Conservation (phyloP, 441 rosid species). For the Euphorbia corollata region DNA sequence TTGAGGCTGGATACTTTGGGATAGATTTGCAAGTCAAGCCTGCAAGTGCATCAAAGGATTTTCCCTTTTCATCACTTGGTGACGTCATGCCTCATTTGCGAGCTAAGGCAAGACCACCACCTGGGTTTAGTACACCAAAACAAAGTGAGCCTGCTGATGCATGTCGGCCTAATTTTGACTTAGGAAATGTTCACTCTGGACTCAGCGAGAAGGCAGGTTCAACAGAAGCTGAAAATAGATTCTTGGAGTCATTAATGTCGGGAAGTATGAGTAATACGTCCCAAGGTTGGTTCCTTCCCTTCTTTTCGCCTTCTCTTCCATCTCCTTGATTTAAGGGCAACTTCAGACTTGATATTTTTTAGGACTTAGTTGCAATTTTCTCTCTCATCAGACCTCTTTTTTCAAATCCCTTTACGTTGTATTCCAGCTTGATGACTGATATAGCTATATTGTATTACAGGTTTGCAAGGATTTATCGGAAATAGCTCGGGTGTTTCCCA, state of each 20-base stretch:
- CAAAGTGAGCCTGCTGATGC: slow-evolving; percentile 53
- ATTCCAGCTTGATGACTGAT: slow-evolving; percentile 9
- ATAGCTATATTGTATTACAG: slow-evolving; percentile 31
- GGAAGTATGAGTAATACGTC: slow-evolving; percentile 45
- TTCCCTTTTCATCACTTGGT: slow-evolving; percentile 70
- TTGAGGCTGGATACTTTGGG: slow-evolving; percentile 96
- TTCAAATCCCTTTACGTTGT: not conserved
- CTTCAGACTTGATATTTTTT: not conserved
- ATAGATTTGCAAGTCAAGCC: slow-evolving; percentile 78
- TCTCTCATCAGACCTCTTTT: not conserved
- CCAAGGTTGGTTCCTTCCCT: slow-evolving; percentile 46
- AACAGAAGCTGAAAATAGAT: slow-evolving; percentile 84
- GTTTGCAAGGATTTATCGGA: slow-evolving; percentile 57
- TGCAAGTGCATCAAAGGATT: slow-evolving; percentile 62
- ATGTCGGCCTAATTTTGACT: slow-evolving; percentile 38
- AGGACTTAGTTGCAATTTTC: not conserved
- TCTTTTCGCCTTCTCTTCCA: slow-evolving; percentile 6
- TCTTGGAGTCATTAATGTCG: slow-evolving; percentile 84
- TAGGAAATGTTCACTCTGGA: slow-evolving; percentile 45
- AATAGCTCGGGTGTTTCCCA: slow-evolving; percentile 40
- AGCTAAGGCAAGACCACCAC: slow-evolving; percentile 94
- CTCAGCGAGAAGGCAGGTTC: slow-evolving; percentile 46
- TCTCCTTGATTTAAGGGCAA: not conserved
- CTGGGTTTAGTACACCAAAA: slow-evolving; percentile 72
- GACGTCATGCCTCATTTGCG: slow-evolving; percentile 98